Evolutionary conservation across 1,284 basidiomycete species (phyloP).

Genomic region (Pascua sp.): DNA sequence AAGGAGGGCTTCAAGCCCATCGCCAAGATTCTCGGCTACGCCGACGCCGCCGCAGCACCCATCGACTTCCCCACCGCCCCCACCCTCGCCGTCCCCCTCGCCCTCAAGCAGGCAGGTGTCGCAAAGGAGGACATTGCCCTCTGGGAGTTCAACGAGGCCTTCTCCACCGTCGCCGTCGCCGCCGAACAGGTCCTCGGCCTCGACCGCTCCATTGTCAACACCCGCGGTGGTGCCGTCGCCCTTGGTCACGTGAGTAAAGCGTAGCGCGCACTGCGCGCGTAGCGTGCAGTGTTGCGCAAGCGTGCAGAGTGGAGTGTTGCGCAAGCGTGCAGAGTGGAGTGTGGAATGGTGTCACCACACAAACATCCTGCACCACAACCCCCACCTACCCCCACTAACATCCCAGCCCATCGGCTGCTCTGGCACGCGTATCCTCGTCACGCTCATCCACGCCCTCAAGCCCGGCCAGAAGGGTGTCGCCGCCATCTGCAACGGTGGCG

Average conservation of each 20-base stretch:
- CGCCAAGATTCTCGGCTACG: conserved; percentile 87
- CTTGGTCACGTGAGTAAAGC: conserved; percentile 62
- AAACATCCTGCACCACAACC: too few species aligned
- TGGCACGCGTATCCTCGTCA: conserved; percentile 91
- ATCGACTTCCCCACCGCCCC: conserved; percentile 97
- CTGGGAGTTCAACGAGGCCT: conserved; percentile 98
- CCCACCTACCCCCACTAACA: too few species aligned
- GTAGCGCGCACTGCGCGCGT: too few species aligned
- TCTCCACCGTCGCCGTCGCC: conserved; percentile 88
- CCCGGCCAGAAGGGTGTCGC: conserved; percentile 95
- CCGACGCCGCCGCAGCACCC: conserved; percentile 93
- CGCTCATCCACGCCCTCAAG: conserved; percentile 86
- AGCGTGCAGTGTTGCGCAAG: too few species aligned
- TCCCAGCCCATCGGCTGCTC: conserved; percentile 78
- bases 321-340: too few species aligned
- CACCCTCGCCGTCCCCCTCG: conserved; percentile 82
- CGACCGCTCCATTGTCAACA: conserved; percentile 84
- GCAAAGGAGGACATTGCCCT: conserved; percentile 78
- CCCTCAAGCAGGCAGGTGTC: conserved; percentile 82
- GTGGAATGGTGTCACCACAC: too few species aligned
- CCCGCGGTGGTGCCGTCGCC: conserved; percentile 89
- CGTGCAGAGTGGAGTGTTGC: too few species aligned
- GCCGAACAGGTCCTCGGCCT: conserved; percentile 85
- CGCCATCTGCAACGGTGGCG: conserved; percentile 96
- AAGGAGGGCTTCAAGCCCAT: conserved; percentile 84